phyloP scores from a whole-genome alignment of 768 basidiomycete species.

The Mycena maculata region DNA sequence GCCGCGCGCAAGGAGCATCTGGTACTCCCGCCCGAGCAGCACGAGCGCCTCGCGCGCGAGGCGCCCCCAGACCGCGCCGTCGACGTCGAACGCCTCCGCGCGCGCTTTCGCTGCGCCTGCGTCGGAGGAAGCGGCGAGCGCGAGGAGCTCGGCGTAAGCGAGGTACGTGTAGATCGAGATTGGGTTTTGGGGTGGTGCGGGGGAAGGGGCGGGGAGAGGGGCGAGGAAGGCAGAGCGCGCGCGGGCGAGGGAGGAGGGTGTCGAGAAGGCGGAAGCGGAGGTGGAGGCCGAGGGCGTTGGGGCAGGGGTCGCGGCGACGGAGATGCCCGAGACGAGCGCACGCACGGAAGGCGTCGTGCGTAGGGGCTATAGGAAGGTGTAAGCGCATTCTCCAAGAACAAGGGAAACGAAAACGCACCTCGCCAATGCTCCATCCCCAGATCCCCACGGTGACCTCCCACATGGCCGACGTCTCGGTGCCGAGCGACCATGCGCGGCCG shows the following conservation, averaged over 20 bases:
- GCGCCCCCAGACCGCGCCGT: conserved; percentile 66
- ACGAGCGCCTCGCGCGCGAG: conserved; percentile 70
- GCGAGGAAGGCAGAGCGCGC: conserved; percentile 1
- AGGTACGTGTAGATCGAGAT: conserved; percentile 70
- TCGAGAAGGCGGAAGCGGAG: conserved; percentile 12
- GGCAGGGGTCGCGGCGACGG: conserved; percentile 55
- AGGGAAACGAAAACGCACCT: conserved; percentile 53
- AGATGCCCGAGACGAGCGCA: conserved; percentile 72
- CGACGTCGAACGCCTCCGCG: conserved; percentile 27
- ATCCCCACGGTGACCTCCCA: conserved; percentile 76
- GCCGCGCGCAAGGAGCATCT: conserved; percentile 71
- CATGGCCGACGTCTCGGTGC: conserved; percentile 59
- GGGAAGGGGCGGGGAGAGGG: conserved; percentile 52
- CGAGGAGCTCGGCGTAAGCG: conserved; percentile 72
- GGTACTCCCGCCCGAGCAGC: conserved; percentile 76
- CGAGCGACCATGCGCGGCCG: conserved; percentile 61
- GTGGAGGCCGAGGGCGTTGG: conserved; percentile 33
- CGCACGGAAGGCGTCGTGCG: conserved; percentile 26
- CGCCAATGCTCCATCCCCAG: conserved; percentile 69
- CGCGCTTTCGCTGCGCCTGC: conserved; percentile 44
- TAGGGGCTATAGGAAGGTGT: conserved; percentile 53
- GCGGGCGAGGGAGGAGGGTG: conserved; percentile 4
- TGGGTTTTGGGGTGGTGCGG: conserved; percentile 57
- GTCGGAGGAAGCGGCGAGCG: conserved; percentile 52
- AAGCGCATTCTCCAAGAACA: not conserved